Base-by-base conservation (phyloP, 2,329 filamentous ascomycete species). In the Epichloe scottii region DNA sequence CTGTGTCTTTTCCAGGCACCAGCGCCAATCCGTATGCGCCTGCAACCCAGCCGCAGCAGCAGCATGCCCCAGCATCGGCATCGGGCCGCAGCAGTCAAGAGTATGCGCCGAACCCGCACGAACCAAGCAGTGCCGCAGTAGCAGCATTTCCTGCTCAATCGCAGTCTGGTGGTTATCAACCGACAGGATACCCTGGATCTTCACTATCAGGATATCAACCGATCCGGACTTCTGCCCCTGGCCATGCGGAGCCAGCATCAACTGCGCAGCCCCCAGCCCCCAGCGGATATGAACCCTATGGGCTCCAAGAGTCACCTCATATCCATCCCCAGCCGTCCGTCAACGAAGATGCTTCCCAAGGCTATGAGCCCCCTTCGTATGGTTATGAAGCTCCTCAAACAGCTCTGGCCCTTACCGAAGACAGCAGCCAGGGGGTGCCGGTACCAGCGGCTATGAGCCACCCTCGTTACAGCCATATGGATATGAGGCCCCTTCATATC, bases 391-490 rank as follows among this genome's bases (percentile, higher is more conserved):
- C 78, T 14, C 71, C 72, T 1, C 63, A 71, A 1, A 62, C 68
- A 51, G 39, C 57, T 51, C 59, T 51, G 53, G 60, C 48, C 3
- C 47, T 51, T 17, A 53, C 57, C 11, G 50, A 55, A 30, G 52
- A 54, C 23, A 51, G 34, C 4, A 57, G 55, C 2, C 39, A 54
- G 35, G 52, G 50, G 67, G 68, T 21, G 63, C 56, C 42, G 60
- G 52, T 57, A 67, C 62, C 54, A 68, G 68, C 37, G 71, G 74
- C 15, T 86, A 83, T 57, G 79, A 84, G 54, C 74, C 82, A 4
- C 78, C 80, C 5, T 77, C 77, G 0, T 84, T 77, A 59, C 76
- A 84, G 59, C 75, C 81, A 10, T 77, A 77, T 47, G 64, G 72
- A 42, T 81, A 79, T 57, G 76, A 80, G 55, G 76, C 78, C 2